Conservation (phyloP, 2,329 filamentous ascomycete species). For the Cadophora luteo-olivacea region DNA sequence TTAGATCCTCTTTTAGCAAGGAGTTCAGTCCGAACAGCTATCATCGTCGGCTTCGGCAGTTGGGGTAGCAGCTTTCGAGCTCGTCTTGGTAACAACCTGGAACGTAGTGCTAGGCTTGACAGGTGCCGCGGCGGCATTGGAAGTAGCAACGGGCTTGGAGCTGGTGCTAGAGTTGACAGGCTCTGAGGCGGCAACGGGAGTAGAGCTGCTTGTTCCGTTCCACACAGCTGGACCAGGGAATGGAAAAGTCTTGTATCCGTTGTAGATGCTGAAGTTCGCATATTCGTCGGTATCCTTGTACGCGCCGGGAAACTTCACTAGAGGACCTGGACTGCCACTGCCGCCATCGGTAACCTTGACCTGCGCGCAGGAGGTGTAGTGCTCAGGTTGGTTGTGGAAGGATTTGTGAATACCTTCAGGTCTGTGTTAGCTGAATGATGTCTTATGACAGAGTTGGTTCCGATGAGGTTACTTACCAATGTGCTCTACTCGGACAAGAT, state of each 20-base stretch:
- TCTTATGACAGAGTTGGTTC: neutral
- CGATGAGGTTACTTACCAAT: slow-evolving; percentile 40
- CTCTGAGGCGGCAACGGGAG: neutral
- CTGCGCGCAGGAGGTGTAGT: slow-evolving; percentile 48
- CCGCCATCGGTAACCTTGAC: slow-evolving; percentile 51
- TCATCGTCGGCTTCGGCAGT: too few relatives aligned
- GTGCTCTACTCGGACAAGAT: slow-evolving; percentile 47
- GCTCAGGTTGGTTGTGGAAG: neutral
- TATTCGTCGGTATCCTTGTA: slow-evolving; percentile 46
- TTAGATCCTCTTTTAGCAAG: too few relatives aligned
- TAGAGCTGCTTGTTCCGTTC: slow-evolving; percentile 23
- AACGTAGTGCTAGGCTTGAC: too few relatives aligned
- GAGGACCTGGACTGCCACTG: slow-evolving; percentile 46
- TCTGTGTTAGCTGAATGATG: neutral
- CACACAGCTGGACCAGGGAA: slow-evolving; percentile 37
- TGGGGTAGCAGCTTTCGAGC: too few relatives aligned
- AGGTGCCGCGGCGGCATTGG: too few relatives aligned
- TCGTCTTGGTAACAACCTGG: too few relatives aligned
- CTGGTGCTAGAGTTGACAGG: too few relatives aligned
- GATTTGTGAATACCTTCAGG: slow-evolving; percentile 22
- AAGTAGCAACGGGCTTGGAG: too few relatives aligned
- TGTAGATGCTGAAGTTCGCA: slow-evolving; percentile 26
- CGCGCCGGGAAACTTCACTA: slow-evolving; percentile 46
- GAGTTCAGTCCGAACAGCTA: too few relatives aligned
- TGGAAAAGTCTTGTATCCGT: slow-evolving; percentile 3